Evolutionary conservation across 1,139 yeast genomes (phyloP).

Genomic region (Blastobotrys aristatus): DNA sequence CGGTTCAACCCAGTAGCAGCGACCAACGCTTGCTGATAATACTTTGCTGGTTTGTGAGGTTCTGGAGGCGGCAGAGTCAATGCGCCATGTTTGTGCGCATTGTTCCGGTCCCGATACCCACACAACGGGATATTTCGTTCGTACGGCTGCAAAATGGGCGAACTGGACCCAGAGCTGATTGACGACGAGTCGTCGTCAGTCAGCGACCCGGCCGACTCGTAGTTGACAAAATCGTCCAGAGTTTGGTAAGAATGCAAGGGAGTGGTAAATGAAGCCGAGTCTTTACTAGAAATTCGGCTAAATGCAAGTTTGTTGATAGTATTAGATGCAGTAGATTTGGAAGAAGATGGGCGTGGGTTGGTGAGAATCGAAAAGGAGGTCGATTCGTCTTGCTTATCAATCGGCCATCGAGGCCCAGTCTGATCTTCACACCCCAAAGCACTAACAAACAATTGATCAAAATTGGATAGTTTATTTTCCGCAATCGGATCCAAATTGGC

Average conservation of each 20-base stretch:
- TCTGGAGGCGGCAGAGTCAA: constrained; percentile 18
- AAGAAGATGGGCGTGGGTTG: constrained; percentile 9
- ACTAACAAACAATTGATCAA: constrained; percentile 12
- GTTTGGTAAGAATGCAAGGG: neutral
- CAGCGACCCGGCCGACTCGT: constrained; percentile 19
- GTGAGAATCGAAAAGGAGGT: constrained; percentile 27
- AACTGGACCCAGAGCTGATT: constrained; percentile 12
- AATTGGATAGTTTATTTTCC: constrained; percentile 8
- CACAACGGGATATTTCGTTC: constrained; percentile 12
- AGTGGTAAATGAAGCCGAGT: neutral
- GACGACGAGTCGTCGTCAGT: constrained; percentile 18
- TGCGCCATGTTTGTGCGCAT: constrained; percentile 16
- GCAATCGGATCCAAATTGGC: neutral
- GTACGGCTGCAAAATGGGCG: constrained; percentile 9
- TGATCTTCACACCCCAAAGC: neutral
- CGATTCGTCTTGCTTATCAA: constrained; percentile 27
- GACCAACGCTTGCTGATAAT: constrained; percentile 28
- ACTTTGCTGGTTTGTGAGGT: constrained; percentile 15
- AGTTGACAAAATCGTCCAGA: constrained; percentile 24
- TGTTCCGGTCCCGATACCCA: constrained; percentile 15
- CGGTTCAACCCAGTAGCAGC: constrained; percentile 39
- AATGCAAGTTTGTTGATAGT: constrained; percentile 6
- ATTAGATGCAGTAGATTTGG: constrained; percentile 4
- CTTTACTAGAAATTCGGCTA: neutral
- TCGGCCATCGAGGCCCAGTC: constrained; percentile 25